phyloP scores from a whole-genome alignment of 495 filamentous ascomycete species.

The Aspergillus haitiensis region DNA sequence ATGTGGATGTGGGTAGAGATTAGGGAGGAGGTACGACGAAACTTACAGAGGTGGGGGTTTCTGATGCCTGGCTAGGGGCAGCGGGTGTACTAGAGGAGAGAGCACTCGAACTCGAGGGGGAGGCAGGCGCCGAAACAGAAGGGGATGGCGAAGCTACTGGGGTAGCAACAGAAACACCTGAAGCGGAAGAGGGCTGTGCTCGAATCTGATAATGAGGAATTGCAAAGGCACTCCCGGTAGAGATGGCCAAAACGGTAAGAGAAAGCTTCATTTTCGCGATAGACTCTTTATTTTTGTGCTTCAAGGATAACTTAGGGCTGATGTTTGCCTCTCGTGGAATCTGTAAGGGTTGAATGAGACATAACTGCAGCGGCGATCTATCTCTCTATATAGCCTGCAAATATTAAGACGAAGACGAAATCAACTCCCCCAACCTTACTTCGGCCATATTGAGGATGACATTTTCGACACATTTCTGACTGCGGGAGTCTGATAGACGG shows the following conservation, averaged over 20 bases:
- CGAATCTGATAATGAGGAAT: not conserved
- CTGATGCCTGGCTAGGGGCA: too few relatives aligned
- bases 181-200: not conserved
- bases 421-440: not conserved
- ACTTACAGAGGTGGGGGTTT: too few relatives aligned
- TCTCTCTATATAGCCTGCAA: too few relatives aligned
- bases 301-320: too few relatives aligned
- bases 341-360: not conserved
- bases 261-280: conserved; percentile 20
- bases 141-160: not conserved
- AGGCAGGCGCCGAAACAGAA: not conserved
- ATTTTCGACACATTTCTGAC: not conserved
- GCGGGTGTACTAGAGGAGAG: too few relatives aligned
- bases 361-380: not conserved
- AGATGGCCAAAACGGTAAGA: conserved; percentile 5
- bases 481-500: not conserved
- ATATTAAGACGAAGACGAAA: too few relatives aligned
- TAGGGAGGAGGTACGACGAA: too few relatives aligned
- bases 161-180: not conserved
- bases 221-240: conserved; percentile 9
- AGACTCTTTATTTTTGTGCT: not conserved
- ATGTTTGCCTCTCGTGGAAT: not conserved
- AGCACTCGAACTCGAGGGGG: not conserved
- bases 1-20: too few relatives aligned
- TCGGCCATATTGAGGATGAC: not conserved